A percentile compares a stretch with the other conserved stretches of the same genome.
These are phyloP conservation scores for Monilinia vaccinii-corymbosi DNA, from an alignment of 2,329 filamentous ascomycete species.

Conservation along the genomic window DNA sequence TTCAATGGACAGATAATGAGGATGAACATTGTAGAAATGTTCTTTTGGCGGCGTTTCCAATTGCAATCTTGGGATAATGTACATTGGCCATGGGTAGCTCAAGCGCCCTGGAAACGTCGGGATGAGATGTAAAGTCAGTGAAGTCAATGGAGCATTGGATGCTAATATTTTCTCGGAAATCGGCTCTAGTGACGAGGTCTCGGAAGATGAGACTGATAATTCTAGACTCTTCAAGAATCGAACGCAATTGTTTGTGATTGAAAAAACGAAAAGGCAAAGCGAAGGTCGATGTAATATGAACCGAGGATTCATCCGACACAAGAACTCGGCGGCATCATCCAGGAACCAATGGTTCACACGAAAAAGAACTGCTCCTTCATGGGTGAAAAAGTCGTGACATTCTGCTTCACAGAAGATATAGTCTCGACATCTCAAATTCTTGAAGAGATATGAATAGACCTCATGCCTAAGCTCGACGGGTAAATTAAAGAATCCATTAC, in stretches of 20 bases:
- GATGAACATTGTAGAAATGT: conserved; percentile 6
- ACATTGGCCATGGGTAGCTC: conserved; percentile 6
- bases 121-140: conserved; percentile 1
- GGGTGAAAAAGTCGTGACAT: neutral
- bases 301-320: conserved; percentile 6
- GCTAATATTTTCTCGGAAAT: conserved; percentile 1
- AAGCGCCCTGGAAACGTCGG: conserved; percentile 5
- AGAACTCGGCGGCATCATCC: conserved; percentile 5
- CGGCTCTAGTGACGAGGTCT: neutral
- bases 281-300: conserved; percentile 8
- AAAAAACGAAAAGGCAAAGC: conserved; percentile 2
- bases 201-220: conserved; percentile 1
- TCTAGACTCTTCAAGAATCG: conserved; percentile 5
- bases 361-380: conserved; percentile 4
- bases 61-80: conserved; percentile 1
- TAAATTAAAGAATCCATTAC: conserved; percentile 4
- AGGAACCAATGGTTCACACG: conserved; percentile 4
- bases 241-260: conserved; percentile 1
- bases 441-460: conserved; percentile 8
- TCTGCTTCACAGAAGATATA: conserved; percentile 6
- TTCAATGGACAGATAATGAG: conserved; percentile 3
- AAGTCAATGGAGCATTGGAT: neutral
- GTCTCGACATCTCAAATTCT: conserved; percentile 4
- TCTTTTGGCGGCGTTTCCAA: conserved; percentile 3
- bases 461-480: conserved; percentile 4